A percentile compares a stretch with the other conserved stretches of the same genome.
These are phyloP conservation scores for Fraxinus ornus DNA, from an alignment of 305 asterid species.

Conservation along the genomic window DNA sequence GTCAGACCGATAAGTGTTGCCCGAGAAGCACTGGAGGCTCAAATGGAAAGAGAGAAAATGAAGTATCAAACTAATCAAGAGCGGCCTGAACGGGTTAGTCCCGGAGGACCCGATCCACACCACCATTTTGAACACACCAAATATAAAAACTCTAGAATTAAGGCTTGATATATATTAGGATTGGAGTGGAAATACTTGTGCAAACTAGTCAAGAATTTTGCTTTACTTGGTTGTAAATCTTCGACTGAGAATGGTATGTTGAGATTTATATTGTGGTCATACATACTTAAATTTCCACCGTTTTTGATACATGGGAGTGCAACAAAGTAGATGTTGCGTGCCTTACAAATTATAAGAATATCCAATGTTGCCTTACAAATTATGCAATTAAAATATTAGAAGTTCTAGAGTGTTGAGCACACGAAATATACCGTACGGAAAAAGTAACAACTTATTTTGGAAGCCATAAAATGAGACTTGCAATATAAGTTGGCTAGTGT, in stretches of 20 bases:
- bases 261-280: neutral
- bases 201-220: neutral
- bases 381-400: neutral
- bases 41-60: conserved; percentile 27
- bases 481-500: neutral
- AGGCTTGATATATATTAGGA: neutral
- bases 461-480: neutral
- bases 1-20: conserved; percentile 47
- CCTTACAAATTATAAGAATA: neutral
- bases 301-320: neutral
- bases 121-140: conserved; percentile 43
- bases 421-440: neutral
- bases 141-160: conserved; percentile 12
- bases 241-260: neutral
- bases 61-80: conserved; percentile 2
- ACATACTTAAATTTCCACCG: neutral
- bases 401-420: neutral
- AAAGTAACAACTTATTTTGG: neutral
- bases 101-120: conserved; percentile 76
- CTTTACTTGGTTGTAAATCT: neutral
- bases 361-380: neutral
- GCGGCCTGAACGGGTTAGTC: conserved; percentile 50
- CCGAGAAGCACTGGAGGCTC: conserved; percentile 49
- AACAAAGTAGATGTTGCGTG: neutral
- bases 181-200: neutral